Evolutionary conservation across 1,139 yeast species (phyloP), one percentile per base, ranked within the genome.

Genomic region (Yamadazyma membranifaciens): DNA sequence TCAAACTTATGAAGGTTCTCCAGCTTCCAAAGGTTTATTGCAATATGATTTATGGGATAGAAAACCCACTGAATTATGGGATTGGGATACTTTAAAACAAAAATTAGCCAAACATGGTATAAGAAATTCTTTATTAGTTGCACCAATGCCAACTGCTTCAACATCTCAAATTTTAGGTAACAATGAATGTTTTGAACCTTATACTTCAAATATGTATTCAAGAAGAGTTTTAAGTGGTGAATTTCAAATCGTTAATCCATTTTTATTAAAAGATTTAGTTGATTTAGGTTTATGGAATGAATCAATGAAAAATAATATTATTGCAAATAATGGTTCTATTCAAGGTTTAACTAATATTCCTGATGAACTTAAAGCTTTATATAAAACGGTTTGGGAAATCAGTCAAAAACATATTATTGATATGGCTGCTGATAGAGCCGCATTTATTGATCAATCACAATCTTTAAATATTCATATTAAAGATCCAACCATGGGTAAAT

Each of bases 61-160:
- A 57, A 76, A 76, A 56, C 83, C 83, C 37, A 69, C 81, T 39
- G 77, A 71, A 48, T 68, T 77, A 51, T 78, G 69, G 69, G 80
- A 78, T 50, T 78, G 83, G 83, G 81, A 75, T 52, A 42, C 59
- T 11, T 61, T 78, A 48, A 77, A 76, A 57, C 63, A 58, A 43
- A 63, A 65, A 40, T 59, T 78, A 44, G 66, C 66, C 36, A 60
- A 61, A 43, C 64, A 69, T 49, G 83, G 83, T 40, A 54, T 78
- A 40, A 67, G 83, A 56, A 78, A 78, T 62, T 78, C 83, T n/a
- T 62, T 78, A 37, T 65, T 78, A 46, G 79, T 78, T 43, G 83
- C 83, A 1, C 82, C 82, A 45, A 78, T 78, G 83, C 83, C 83
- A 35, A 78, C 83, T 41, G 83, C 83, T 20, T 77, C 83, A 12